Conservation (phyloP, 192 early-diverging fungal genomes). For the Phlyctochytrium bullatum region DNA sequence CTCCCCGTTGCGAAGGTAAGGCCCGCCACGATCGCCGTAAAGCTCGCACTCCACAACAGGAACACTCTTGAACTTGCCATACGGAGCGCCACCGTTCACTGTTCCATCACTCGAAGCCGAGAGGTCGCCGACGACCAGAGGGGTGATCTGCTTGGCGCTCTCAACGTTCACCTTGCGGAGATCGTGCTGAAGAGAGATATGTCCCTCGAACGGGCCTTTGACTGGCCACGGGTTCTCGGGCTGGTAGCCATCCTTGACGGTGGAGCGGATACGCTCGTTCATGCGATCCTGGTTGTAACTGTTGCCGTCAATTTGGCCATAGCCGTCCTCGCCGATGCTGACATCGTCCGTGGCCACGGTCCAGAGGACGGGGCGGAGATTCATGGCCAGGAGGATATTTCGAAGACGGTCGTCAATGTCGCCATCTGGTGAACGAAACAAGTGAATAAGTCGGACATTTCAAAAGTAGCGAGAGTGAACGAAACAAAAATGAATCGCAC, state of each 20-base stretch:
- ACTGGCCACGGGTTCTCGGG: background rate
- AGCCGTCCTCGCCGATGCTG: background rate
- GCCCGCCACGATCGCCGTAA: background rate
- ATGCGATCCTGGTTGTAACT: background rate
- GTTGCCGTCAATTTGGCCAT: background rate
- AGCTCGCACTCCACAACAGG: background rate
- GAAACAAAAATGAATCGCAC: too few species aligned
- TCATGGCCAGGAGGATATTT: constrained; percentile 51
- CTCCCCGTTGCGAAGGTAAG: background rate
- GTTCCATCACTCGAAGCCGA: too few species aligned
- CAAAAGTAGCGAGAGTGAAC: too few species aligned
- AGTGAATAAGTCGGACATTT: too few species aligned
- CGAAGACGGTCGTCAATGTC: constrained; percentile 69
- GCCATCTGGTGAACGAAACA: constrained; percentile 50
- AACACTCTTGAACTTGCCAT: background rate
- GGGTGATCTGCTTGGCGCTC: background rate
- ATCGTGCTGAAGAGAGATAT: background rate
- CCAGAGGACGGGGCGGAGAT: constrained; percentile 48
- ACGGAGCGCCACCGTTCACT: too few species aligned
- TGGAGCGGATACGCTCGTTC: background rate
- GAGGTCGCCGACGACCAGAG: background rate
- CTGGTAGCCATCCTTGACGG: background rate
- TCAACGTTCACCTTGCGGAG: background rate
- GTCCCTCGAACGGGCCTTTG: background rate
- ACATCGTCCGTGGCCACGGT: constrained; percentile 37